Evolutionary conservation across 176 grass and related monocot species (phyloP).

Genomic region (Oryza nivara): DNA sequence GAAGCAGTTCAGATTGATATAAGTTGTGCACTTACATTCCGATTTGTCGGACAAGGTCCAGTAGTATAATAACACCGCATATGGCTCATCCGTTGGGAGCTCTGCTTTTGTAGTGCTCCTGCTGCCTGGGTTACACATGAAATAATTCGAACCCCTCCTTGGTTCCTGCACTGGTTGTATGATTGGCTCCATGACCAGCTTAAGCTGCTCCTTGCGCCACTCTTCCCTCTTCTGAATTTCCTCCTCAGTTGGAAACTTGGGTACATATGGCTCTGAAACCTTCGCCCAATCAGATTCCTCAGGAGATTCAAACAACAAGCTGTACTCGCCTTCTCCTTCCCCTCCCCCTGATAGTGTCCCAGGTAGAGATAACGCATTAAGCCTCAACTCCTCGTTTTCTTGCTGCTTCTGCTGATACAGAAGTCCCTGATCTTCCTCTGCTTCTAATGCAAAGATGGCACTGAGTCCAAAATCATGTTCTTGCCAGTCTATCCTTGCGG

Average conservation of each 20-base stretch:
- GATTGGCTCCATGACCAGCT: neutral
- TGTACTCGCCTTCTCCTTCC: neutral
- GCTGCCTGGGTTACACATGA: neutral
- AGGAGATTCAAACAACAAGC: constrained; percentile 1
- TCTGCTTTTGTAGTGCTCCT: too few species aligned
- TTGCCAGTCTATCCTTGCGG: neutral
- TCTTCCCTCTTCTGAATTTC: neutral
- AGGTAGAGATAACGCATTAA: neutral
- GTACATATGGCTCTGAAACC: constrained; percentile 3
- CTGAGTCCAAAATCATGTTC: neutral
- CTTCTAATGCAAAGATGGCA: constrained; percentile 10
- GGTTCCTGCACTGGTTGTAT: neutral
- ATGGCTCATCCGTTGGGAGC: too few species aligned
- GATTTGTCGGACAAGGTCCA: neutral
- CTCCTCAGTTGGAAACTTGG: constrained; percentile 18
- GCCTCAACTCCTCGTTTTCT: neutral
- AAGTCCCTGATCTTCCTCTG: neutral
- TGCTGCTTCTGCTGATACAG: neutral
- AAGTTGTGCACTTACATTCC: neutral
- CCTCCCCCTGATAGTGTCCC: neutral
- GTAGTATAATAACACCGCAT: neutral
- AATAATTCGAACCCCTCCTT: neutral
- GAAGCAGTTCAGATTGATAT: neutral
- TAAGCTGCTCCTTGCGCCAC: constrained; percentile 14
- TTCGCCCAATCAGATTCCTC: neutral